Conservation (phyloP, 257 asterid genomes). For the Solanum dulcamara region DNA sequence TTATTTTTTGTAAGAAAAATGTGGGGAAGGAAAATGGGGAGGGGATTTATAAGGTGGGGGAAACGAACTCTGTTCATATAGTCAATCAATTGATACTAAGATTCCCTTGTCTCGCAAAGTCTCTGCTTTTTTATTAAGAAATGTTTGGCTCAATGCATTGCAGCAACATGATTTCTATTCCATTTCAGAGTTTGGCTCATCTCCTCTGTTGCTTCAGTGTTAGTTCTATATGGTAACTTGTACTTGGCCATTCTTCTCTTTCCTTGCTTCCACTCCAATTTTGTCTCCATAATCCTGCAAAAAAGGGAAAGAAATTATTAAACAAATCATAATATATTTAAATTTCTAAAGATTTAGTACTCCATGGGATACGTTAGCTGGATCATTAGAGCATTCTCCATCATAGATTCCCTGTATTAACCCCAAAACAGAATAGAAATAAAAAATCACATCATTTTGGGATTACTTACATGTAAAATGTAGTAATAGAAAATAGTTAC, state of each 20-base stretch:
- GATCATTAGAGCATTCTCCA: slow-evolving; percentile 20
- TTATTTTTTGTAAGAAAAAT: neutral
- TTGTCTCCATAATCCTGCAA: slow-evolving; percentile 9
- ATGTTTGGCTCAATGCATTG: neutral
- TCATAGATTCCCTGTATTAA: slow-evolving; percentile 18
- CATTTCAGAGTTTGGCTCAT: slow-evolving; percentile 9
- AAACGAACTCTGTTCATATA: no score
- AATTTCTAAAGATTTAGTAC: neutral
- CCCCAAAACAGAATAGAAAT: slow-evolving; percentile 8
- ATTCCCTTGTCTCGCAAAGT: neutral
- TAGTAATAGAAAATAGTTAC: slow-evolving; percentile 1
- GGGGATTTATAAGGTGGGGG: no score
- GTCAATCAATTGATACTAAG: neutral
- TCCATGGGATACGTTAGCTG: slow-evolving; percentile 13
- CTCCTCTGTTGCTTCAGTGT: neutral
- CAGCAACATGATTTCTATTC: slow-evolving; percentile 14
- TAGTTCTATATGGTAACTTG: slow-evolving; percentile 10
- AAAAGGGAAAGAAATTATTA: neutral
- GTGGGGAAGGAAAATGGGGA: neutral
- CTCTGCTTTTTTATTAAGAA: neutral
- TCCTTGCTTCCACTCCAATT: slow-evolving; percentile 10
- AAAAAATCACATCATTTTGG: slow-evolving; percentile 4
- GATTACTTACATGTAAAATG: neutral
- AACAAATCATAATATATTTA: neutral
- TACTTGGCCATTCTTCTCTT: slow-evolving; percentile 4